Percentiles rank a stretch among this genome's conserved stretches.
phyloP scores from a whole-genome alignment of 495 filamentous ascomycete genomes.

The Penicillium steckii region DNA sequence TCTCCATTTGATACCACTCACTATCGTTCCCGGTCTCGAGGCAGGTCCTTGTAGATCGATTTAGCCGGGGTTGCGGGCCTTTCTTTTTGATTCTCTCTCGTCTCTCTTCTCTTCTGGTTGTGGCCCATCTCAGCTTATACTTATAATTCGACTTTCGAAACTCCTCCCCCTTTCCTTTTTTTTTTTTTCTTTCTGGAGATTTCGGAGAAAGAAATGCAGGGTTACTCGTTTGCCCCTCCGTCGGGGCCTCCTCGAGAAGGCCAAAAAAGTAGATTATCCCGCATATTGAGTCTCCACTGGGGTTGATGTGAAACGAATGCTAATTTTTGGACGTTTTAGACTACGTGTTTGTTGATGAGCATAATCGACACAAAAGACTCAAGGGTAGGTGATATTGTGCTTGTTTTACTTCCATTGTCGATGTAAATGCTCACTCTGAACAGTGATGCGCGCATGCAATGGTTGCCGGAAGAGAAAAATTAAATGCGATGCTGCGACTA shows the following conservation, averaged over 20 bases:
- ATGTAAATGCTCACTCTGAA: constrained; percentile 3
- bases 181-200: background rate
- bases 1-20: background rate
- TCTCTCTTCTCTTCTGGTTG: constrained; percentile 3
- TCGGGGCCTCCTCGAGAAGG: constrained; percentile 44
- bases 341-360: constrained; percentile 99
- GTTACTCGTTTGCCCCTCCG: constrained; percentile 49
- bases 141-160: background rate
- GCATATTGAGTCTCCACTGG: background rate
- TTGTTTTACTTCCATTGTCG: background rate
- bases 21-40: constrained; percentile 3
- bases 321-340: constrained; percentile 52
- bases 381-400: constrained; percentile 64
- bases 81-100: too few species aligned
- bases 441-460: constrained; percentile 98
- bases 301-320: background rate
- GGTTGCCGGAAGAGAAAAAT: constrained; percentile 82
- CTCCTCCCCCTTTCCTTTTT: background rate
- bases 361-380: constrained; percentile 94
- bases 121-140: background rate
- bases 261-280: constrained; percentile 40
- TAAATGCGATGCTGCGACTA: constrained; percentile 97
- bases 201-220: constrained; percentile 31
- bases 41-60: constrained; percentile 18
- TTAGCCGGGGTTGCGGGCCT: too few species aligned